A percentile compares a stretch with the other conserved stretches of the same genome.
These are phyloP conservation scores for Tuber indicum DNA, from an alignment of 495 filamentous ascomycete genomes.

Conservation along the genomic window DNA sequence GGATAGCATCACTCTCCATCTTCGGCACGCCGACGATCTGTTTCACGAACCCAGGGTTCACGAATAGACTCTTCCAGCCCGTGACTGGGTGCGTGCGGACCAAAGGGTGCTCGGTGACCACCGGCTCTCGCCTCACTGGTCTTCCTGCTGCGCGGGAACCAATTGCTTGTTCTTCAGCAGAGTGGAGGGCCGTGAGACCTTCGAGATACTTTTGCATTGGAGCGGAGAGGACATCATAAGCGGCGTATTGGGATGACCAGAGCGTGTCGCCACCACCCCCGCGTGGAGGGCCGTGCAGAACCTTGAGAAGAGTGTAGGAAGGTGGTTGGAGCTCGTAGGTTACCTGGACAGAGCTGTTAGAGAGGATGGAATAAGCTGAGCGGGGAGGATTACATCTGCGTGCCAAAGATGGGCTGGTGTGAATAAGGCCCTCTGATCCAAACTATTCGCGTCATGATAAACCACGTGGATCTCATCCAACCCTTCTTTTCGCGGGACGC, in stretches of 20 bases:
- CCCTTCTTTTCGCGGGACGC: slow-evolving; percentile 40
- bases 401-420: slow-evolving; percentile 56
- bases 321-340: slow-evolving; percentile 75
- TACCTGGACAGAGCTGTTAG: slow-evolving; percentile 47
- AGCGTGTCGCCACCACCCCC: slow-evolving; percentile 71
- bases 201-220: slow-evolving; percentile 67
- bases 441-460: slow-evolving; percentile 57
- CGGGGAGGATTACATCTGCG: slow-evolving; percentile 50
- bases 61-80: slow-evolving; percentile 70
- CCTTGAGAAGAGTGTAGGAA: slow-evolving; percentile 64
- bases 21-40: slow-evolving; percentile 67
- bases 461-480: slow-evolving; percentile 67
- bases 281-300: slow-evolving; percentile 59
- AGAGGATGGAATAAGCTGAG: not conserved
- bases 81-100: slow-evolving; percentile 67
- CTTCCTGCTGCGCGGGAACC: slow-evolving; percentile 56
- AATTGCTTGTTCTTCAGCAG: slow-evolving; percentile 63
- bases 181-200: slow-evolving; percentile 63
- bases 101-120: slow-evolving; percentile 56
- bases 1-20: slow-evolving; percentile 61
- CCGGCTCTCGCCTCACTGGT: slow-evolving; percentile 54
- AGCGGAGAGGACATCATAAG: slow-evolving; percentile 62
- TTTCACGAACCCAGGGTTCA: slow-evolving; percentile 76
- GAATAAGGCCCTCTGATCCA: slow-evolving; percentile 53
- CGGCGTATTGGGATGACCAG: slow-evolving; percentile 67